Evolutionary conservation across 148 eudicot genomes (phyloP).

Genomic region (Persicaria tinctoria): DNA sequence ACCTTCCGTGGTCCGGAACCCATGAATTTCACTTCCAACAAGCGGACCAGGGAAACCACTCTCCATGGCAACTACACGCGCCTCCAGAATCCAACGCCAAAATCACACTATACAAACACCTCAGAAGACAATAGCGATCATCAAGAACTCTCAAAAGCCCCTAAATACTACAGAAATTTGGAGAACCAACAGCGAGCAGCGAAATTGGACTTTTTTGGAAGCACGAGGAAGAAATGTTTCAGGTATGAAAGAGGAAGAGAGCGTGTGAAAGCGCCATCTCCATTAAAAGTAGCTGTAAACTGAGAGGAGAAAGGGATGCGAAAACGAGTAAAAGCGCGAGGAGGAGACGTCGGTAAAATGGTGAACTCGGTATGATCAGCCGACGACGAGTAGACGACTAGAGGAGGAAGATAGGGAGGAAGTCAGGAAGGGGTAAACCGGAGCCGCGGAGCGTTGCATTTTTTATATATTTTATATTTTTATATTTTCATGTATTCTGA

Average conservation of each 20-base stretch:
- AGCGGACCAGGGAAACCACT: constrained; percentile 23
- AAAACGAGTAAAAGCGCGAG: constrained; percentile 5
- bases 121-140: background rate
- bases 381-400: background rate
- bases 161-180: background rate
- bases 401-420: background rate
- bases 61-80: constrained; percentile 23
- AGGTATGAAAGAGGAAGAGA: constrained; percentile 1
- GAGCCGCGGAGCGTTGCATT: background rate
- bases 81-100: background rate
- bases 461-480: background rate
- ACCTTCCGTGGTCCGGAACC: constrained; percentile 74
- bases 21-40: constrained; percentile 63
- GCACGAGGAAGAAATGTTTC: background rate
- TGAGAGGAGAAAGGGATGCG: background rate
- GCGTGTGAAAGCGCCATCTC: background rate
- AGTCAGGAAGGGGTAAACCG: background rate
- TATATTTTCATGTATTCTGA: too few species aligned
- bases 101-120: background rate
- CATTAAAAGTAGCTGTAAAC: background rate
- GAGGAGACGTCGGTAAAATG: background rate
- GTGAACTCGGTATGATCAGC: background rate
- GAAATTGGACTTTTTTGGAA: background rate
- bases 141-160: background rate
- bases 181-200: background rate